phyloP scores from a whole-genome alignment of 177 flowering plant genomes.

The Telopea speciosissima region DNA sequence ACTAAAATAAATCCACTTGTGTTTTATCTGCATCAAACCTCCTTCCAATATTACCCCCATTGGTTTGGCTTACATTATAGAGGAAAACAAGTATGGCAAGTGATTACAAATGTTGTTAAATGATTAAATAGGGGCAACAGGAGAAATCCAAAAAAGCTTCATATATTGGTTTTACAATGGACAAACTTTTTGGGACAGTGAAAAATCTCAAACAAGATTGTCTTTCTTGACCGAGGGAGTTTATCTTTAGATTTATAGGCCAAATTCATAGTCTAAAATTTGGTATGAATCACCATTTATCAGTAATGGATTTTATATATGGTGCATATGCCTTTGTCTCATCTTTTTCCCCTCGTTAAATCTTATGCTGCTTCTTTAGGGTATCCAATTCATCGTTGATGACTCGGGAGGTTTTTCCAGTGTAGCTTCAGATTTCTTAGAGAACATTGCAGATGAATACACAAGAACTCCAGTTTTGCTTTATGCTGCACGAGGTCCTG shows the following conservation, averaged over 20 bases:
- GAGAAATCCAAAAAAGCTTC: no score
- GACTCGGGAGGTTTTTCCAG: conserved; percentile 92
- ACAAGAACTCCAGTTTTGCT: conserved; percentile 76
- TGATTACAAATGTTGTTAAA: no score
- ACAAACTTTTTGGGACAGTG: no score
- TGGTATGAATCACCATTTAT: not conserved
- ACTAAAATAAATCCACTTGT: no score
- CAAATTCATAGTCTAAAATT: not conserved
- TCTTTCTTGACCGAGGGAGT: no score
- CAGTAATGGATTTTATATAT: not conserved
- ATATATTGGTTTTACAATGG: no score
- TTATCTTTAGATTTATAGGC: not conserved
- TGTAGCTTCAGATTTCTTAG: conserved; percentile 74
- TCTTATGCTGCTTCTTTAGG: conserved; percentile 37
- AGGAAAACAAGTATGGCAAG: no score
- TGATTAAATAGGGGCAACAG: no score
- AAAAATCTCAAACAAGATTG: no score
- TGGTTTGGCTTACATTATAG: no score
- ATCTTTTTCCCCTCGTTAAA: not conserved
- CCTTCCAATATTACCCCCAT: no score
- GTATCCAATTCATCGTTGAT: conserved; percentile 83
- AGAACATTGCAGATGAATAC: conserved; percentile 85
- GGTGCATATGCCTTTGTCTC: not conserved
- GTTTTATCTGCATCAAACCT: no score
- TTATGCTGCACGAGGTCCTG: conserved; percentile 53